Evolutionary conservation across 176 grass and related monocot species (phyloP).

Genomic region (Triticum aestivum): DNA sequence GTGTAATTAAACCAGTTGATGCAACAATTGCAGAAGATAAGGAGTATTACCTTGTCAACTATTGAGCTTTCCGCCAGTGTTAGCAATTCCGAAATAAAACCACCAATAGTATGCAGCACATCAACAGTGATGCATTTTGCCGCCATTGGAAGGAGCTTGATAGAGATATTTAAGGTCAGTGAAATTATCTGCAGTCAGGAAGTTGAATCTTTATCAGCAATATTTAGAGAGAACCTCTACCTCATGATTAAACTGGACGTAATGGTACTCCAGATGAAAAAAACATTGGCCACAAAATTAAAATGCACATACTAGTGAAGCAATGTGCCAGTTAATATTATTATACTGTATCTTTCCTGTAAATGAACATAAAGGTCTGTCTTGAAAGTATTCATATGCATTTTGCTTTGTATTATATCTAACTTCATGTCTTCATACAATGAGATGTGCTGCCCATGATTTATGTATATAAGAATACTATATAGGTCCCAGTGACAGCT

Average conservation of each 20-base stretch:
- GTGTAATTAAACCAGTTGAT: slow-evolving; percentile 29
- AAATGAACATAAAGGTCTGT: not conserved
- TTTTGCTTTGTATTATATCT: slow-evolving; percentile 1
- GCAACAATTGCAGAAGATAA: slow-evolving; percentile 11
- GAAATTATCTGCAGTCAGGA: slow-evolving; percentile 67
- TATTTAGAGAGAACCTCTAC: slow-evolving; percentile 9
- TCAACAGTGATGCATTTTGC: slow-evolving; percentile 37
- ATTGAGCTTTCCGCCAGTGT: slow-evolving; percentile 52
- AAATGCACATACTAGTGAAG: not conserved
- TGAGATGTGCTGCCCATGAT: not conserved
- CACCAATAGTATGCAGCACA: slow-evolving; percentile 32
- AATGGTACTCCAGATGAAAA: slow-evolving; percentile 11
- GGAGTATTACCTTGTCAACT: slow-evolving; percentile 60
- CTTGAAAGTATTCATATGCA: not conserved
- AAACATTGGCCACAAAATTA: slow-evolving; percentile 4
- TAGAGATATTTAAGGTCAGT: slow-evolving; percentile 55
- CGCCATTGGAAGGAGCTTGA: slow-evolving; percentile 50
- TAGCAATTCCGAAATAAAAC: slow-evolving; percentile 60
- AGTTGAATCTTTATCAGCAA: slow-evolving; percentile 33
- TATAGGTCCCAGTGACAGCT: not conserved
- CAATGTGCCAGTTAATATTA: not conserved
- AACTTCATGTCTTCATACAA: not conserved
- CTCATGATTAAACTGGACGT: not conserved
- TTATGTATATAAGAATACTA: slow-evolving; percentile 5
- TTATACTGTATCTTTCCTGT: not conserved